Evolutionary conservation across 2,329 filamentous ascomycete species (phyloP).

Genomic region (Orbilia brochopaga): DNA sequence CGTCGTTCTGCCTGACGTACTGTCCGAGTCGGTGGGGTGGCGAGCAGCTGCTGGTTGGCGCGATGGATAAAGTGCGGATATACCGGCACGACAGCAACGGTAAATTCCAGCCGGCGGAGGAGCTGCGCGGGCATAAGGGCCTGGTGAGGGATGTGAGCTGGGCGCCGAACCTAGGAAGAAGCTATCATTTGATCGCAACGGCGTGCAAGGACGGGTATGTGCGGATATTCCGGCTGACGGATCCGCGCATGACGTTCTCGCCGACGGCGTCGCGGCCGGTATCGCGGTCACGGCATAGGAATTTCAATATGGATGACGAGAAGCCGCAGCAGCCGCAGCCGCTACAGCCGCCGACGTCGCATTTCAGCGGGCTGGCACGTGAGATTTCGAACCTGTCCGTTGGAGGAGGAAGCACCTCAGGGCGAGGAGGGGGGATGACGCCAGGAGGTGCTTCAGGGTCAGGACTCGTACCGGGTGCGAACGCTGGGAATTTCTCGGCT

Average conservation of each 20-base stretch:
- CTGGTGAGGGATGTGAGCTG: constrained; percentile 88
- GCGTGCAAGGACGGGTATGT: constrained; percentile 91
- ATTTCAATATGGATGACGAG: constrained; percentile 26
- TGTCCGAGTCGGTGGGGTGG: constrained; percentile 54
- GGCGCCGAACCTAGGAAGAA: constrained; percentile 88
- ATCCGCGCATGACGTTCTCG: constrained; percentile 48
- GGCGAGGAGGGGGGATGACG: constrained; percentile 9
- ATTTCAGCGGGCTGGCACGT: constrained; percentile 43
- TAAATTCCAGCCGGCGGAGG: constrained; percentile 83
- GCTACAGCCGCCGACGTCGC: constrained; percentile 7
- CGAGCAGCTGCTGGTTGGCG: constrained; percentile 73
- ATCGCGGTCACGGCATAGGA: constrained; percentile 41
- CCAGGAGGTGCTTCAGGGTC: constrained; percentile 11
- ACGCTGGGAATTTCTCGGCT: constrained; percentile 17
- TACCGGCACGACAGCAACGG: constrained; percentile 73
- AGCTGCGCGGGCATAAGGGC: constrained; percentile 74
- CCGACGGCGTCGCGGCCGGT: constrained; percentile 35
- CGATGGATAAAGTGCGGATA: constrained; percentile 80
- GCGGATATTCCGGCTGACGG: constrained; percentile 78
- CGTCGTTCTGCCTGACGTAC: constrained; percentile 54
- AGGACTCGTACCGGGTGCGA: constrained; percentile 15
- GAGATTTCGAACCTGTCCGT: constrained; percentile 46
- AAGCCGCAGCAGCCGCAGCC: constrained; percentile 13
- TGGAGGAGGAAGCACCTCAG: constrained; percentile 16
- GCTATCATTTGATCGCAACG: constrained; percentile 87